phyloP scores from a whole-genome alignment of 805 yeast genomes.

The Torulaspora indica region DNA sequence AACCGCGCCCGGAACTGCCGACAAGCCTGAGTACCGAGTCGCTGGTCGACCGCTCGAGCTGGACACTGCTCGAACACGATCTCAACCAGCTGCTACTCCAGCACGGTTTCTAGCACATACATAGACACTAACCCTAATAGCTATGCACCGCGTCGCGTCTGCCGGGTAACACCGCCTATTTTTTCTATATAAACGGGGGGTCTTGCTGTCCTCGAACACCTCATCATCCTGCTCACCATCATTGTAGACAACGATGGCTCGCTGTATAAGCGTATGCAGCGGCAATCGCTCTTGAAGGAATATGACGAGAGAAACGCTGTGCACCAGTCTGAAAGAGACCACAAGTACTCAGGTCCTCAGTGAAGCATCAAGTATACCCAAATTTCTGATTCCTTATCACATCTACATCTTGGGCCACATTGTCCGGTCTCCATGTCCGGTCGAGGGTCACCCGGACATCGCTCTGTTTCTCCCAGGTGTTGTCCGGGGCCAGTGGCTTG shows the following conservation, averaged over 20 bases:
- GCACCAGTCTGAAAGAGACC: slow-evolving; percentile 37
- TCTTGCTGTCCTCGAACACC: too few relatives aligned
- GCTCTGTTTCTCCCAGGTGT: too few relatives aligned
- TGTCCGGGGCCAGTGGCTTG: not conserved
- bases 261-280: slow-evolving; percentile 6
- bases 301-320: slow-evolving; percentile 39
- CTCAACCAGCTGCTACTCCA: slow-evolving; percentile 8
- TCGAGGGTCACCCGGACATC: too few relatives aligned
- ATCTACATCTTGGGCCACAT: too few relatives aligned
- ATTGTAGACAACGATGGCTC: not conserved
- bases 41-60: slow-evolving; percentile 3
- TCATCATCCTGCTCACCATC: too few relatives aligned
- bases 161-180: slow-evolving; percentile 1
- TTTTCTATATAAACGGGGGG: not conserved
- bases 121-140: not conserved
- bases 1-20: slow-evolving; percentile 2
- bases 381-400: slow-evolving; percentile 37
- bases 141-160: not conserved
- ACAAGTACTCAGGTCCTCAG: slow-evolving; percentile 34
- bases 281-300: slow-evolving; percentile 11
- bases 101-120: slow-evolving; percentile 2
- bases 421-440: too few relatives aligned
- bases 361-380: slow-evolving; percentile 40
- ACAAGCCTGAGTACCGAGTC: slow-evolving; percentile 5
- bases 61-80: slow-evolving; percentile 4